Evolutionary conservation across 305 asterid species (phyloP).

Genomic region (Ajuga reptans): DNA sequence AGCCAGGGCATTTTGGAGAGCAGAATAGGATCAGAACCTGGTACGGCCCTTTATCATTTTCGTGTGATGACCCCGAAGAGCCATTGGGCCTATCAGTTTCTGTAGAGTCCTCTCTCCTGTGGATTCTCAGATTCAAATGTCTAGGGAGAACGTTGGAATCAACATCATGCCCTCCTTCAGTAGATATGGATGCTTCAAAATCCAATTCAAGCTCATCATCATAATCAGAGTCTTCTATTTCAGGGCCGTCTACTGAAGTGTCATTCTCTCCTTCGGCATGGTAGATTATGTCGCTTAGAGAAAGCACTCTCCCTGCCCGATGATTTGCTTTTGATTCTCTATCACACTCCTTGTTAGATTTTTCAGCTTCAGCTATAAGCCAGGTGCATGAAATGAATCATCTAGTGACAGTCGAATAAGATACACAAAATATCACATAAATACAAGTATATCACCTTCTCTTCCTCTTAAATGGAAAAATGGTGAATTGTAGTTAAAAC

Average conservation of each 20-base stretch:
- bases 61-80: conserved; percentile 40
- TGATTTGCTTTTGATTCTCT: conserved; percentile 47
- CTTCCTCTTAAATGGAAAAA: neutral
- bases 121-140: conserved; percentile 62
- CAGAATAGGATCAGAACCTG: conserved; percentile 46
- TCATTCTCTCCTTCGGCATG: conserved; percentile 67
- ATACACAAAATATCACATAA: neutral
- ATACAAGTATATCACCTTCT: neutral
- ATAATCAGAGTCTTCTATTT: conserved; percentile 78
- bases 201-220: conserved; percentile 80
- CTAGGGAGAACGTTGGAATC: conserved; percentile 51
- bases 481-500: neutral
- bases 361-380: conserved; percentile 65
- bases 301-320: conserved; percentile 54
- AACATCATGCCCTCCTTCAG: conserved; percentile 50
- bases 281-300: conserved; percentile 79
- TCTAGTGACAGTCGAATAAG: neutral
- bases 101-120: conserved; percentile 46
- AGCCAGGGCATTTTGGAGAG: neutral
- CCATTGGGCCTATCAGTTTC: conserved; percentile 43
- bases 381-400: conserved; percentile 24
- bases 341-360: conserved; percentile 39
- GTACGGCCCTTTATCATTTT: conserved; percentile 43
- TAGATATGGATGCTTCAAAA: conserved; percentile 61
- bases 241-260: conserved; percentile 58